Conservation (phyloP, 1,284 basidiomycete species). For the Austropuccinia psidii region DNA sequence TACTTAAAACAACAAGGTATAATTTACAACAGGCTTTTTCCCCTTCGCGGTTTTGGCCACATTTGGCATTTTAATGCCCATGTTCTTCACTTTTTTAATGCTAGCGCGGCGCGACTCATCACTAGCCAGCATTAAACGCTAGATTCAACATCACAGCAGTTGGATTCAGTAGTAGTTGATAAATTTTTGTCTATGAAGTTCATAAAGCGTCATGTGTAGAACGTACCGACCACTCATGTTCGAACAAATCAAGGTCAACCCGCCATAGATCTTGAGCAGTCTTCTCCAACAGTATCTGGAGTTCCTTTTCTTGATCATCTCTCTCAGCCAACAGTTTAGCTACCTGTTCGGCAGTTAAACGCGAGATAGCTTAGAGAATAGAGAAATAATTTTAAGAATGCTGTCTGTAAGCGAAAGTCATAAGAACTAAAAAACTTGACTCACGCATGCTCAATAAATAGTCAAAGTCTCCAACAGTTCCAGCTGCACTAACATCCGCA, state of each 20-base stretch:
- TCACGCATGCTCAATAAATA: slow-evolving; percentile 84
- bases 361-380: slow-evolving; percentile 13
- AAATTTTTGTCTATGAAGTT: too few relatives aligned
- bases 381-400: too few relatives aligned
- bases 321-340: slow-evolving; percentile 74
- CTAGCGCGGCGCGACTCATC: slow-evolving; percentile 10
- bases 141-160: too few relatives aligned
- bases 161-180: too few relatives aligned
- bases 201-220: too few relatives aligned
- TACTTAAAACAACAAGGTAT: too few relatives aligned
- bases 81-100: slow-evolving; percentile 7
- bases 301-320: slow-evolving; percentile 71
- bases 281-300: slow-evolving; percentile 68
- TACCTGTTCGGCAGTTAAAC: slow-evolving; percentile 56
- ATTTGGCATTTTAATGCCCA: not conserved
- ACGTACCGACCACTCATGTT: slow-evolving; percentile 75
- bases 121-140: slow-evolving; percentile 2
- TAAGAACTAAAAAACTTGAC: not conserved
- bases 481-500: slow-evolving; percentile 49
- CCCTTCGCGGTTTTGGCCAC: slow-evolving; percentile 3
- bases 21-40: slow-evolving; percentile 10
- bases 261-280: slow-evolving; percentile 84
- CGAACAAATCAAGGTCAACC: slow-evolving; percentile 74
- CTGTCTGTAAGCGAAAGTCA: too few relatives aligned
- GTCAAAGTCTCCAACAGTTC: slow-evolving; percentile 68